Percentiles rank a stretch among this genome's conserved stretches.
phyloP scores from a whole-genome alignment of 768 basidiomycete genomes.

The Mycena latifolia region DNA sequence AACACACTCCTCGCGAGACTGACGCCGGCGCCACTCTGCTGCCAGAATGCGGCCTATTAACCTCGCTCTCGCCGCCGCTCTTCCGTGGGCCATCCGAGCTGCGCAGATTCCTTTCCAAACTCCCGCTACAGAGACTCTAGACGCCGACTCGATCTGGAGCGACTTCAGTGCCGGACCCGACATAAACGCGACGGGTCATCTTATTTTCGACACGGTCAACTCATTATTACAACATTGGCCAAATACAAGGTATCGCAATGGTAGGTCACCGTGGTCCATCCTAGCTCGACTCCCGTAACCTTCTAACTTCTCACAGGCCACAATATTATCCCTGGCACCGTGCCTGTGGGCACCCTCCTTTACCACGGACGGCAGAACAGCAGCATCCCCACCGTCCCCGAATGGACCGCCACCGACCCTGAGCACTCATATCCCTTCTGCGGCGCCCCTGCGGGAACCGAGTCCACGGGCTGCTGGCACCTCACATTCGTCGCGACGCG shows the following conservation, averaged over 20 bases:
- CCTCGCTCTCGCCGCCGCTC: too few relatives aligned
- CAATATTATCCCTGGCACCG: constrained; percentile 34
- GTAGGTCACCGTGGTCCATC: constrained; percentile 38
- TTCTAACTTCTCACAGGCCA: constrained; percentile 40
- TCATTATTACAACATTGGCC: too few relatives aligned
- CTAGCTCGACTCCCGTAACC: too few relatives aligned
- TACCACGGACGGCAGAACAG: too few relatives aligned
- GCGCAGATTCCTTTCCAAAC: too few relatives aligned
- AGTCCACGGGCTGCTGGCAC: constrained; percentile 53
- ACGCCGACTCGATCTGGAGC: too few relatives aligned
- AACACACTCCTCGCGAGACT: too few relatives aligned
- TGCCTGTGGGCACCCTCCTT: constrained; percentile 37
- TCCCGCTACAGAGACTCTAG: too few relatives aligned
- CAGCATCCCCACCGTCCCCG: constrained; percentile 33
- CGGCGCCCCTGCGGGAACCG: constrained; percentile 35
- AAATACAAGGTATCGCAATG: too few relatives aligned
- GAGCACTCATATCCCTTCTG: constrained; percentile 47
- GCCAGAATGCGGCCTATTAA: not conserved
- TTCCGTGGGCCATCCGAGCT: too few relatives aligned
- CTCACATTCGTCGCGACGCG: constrained; percentile 53
- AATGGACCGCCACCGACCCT: constrained; percentile 39
- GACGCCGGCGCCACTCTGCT: too few relatives aligned
- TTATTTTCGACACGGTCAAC: too few relatives aligned
- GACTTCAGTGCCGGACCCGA: not conserved
- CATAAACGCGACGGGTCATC: constrained; percentile 42